Base-by-base conservation (phyloP, 23 red algal genomes). In the Pyropia yezoensis region DNA sequence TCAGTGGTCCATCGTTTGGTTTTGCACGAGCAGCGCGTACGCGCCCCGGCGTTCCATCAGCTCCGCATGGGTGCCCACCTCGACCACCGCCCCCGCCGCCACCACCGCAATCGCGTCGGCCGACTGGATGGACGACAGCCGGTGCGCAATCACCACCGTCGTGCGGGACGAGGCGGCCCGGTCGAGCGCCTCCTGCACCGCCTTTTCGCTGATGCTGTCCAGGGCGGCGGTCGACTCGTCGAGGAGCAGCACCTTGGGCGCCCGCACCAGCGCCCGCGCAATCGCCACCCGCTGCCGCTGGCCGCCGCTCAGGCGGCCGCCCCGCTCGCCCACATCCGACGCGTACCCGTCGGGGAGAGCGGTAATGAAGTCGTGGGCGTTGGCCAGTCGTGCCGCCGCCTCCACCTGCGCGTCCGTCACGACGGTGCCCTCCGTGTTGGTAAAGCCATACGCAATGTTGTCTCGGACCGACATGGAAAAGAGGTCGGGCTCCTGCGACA, bases 241-340 rank as follows among this genome's bases (percentile, higher is more conserved):
- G 18, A 97, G 71, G 12, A 97, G 73, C 50, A 97, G 60, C 52
- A 97, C 70, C 18, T 69, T 50, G 16, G 93, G 93, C 39, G 91
- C 22, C 18, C 81, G 93, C 54, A 88, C 86, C 27, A 97, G 59
- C 14, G 93, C 86, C 15, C 93, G 85, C 39, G 93, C 93, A 47
- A 97, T 77, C 27, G 93, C 93, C 21, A 97, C 77, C 0, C 93
- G 85, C 62, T 97, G 93, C 30, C 85, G 29, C 69, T 90, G 85
- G 29, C 93, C 93, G 14, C 93, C 93, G 18, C 74, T 82, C 24
- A 97, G 29, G 12, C 67, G 57, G 13, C 70, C 71, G 11, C 94
- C 94, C 0, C 87, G 75, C 55, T 73, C 80, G 4, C 94, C 94
- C 62, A 98, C 94, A 7, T 78, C 14, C 1, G 85, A 88, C 29